A percentile compares a stretch with the other conserved stretches of the same genome.
phyloP scores from a whole-genome alignment of 179 eudicot genomes.

The Amaranthus tricolor region DNA sequence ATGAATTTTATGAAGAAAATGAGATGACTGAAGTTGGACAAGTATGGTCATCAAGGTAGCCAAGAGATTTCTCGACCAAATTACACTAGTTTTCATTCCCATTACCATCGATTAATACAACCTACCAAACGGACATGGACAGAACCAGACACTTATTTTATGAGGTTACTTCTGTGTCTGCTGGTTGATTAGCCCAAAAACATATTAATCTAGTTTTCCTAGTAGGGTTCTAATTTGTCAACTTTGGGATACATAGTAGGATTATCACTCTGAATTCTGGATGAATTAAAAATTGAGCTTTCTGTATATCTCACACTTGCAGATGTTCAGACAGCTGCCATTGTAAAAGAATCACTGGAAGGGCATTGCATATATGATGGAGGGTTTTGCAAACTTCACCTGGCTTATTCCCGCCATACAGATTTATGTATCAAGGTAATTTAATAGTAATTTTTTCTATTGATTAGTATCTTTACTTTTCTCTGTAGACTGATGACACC shows the following conservation, averaged over 20 bases:
- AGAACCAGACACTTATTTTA: neutral
- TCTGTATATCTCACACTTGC: constrained; percentile 25
- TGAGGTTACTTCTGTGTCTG: neutral
- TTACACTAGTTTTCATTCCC: too few species aligned
- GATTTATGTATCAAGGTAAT: constrained; percentile 94
- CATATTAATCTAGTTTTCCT: neutral
- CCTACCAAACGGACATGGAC: neutral
- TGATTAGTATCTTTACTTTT: constrained; percentile 1
- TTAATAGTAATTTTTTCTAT: neutral
- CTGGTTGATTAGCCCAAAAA: neutral
- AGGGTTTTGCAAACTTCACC: constrained; percentile 95
- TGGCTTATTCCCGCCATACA: constrained; percentile 92
- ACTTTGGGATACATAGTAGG: neutral
- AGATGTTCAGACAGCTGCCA: constrained; percentile 94
- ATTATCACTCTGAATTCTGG: neutral
- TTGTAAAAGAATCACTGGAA: constrained; percentile 91
- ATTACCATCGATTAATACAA: too few species aligned
- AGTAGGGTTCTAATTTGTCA: neutral
- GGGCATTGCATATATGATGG: constrained; percentile 99
- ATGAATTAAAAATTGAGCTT: constrained; percentile 11
- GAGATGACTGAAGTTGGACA: too few species aligned
- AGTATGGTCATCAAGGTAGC: too few species aligned
- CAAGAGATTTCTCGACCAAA: too few species aligned
- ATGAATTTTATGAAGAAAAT: too few species aligned
- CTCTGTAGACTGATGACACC: neutral